Conservation (phyloP, 768 basidiomycete genomes). For the Podaxis sp. region DNA sequence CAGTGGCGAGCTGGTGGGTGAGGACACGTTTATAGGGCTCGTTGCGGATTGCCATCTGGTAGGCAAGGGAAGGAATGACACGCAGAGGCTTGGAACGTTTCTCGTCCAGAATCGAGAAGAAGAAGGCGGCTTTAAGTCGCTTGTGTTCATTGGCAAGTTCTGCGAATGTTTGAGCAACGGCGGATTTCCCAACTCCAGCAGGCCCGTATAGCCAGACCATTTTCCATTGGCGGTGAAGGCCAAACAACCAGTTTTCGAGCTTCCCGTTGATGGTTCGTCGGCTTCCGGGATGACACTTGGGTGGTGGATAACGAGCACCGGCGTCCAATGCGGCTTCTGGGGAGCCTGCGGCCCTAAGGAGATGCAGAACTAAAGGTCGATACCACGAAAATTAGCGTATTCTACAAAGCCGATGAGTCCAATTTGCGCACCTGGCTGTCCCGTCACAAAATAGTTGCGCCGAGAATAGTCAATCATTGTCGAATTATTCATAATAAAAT, state of each 20-base stretch:
- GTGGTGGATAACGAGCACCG: background rate
- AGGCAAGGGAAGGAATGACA: background rate
- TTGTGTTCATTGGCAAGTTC: background rate
- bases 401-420: background rate
- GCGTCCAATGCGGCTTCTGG: background rate
- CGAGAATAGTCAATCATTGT: background rate
- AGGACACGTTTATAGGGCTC: background rate
- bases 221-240: background rate
- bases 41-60: background rate
- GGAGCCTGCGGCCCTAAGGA: background rate
- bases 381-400: background rate
- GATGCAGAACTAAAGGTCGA: background rate
- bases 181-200: background rate
- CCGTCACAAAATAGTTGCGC: background rate
- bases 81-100: background rate
- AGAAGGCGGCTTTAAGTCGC: background rate
- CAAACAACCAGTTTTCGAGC: background rate
- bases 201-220: background rate
- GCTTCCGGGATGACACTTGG: background rate
- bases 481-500: background rate
- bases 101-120: background rate
- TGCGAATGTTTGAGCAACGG: background rate
- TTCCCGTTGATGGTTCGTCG: background rate
- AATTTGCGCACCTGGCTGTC: background rate
- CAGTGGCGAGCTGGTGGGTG: background rate